Evolutionary conservation across 148 eudicot species (phyloP).

Genomic region (Nyssa sinensis): DNA sequence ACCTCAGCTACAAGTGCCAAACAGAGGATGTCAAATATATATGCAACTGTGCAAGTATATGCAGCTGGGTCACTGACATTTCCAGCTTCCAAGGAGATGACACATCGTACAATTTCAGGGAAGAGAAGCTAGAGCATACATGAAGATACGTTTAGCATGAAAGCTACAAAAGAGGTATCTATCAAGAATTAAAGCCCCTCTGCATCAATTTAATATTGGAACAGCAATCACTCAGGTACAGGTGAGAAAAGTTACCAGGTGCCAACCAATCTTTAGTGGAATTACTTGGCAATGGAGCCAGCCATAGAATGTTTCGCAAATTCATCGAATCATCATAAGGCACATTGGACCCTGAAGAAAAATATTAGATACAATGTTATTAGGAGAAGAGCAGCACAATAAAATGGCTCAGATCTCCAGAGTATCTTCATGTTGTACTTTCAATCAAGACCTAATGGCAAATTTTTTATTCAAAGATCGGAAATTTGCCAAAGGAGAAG

Average conservation of each 20-base stretch:
- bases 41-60: too few species aligned
- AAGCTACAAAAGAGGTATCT: neutral
- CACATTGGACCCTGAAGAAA: constrained; percentile 67
- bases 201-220: neutral
- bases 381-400: neutral
- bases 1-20: too few species aligned
- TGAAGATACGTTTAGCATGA: neutral
- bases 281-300: constrained; percentile 84
- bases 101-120: neutral
- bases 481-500: neutral
- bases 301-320: constrained; percentile 92
- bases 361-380: neutral
- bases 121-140: neutral
- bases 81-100: constrained; percentile 2
- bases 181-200: neutral
- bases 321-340: constrained; percentile 70
- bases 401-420: neutral
- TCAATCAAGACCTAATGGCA: neutral
- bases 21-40: too few species aligned
- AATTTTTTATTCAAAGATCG: neutral
- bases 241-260: constrained; percentile 60
- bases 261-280: constrained; percentile 59
- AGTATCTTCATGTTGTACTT: neutral
- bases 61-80: too few species aligned
- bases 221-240: neutral